Percentiles rank a stretch among this genome's conserved stretches.
These are phyloP conservation scores for Leucosporidium scottii DNA, from an alignment of 768 basidiomycete species.

Conservation along the genomic window DNA sequence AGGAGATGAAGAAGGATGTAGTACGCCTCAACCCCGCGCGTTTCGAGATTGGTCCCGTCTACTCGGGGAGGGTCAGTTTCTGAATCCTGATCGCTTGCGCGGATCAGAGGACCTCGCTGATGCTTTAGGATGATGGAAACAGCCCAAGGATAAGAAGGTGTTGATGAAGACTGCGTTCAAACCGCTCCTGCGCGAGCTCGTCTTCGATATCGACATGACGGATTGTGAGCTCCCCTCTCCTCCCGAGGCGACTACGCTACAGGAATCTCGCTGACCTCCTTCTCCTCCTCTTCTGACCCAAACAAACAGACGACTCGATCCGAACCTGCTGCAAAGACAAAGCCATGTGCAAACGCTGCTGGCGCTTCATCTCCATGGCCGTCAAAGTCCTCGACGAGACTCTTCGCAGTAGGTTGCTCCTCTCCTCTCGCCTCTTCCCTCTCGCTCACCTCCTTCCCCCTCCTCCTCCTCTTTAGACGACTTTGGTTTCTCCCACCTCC, in stretches of 20 bases:
- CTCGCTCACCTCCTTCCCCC: background rate
- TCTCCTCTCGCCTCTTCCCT: background rate
- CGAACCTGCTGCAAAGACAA: conserved; percentile 91
- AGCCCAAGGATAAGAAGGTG: conserved; percentile 87
- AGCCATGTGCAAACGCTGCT: conserved; percentile 84
- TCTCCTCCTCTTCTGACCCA: no score
- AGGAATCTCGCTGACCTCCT: no score
- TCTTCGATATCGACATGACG: conserved; percentile 99
- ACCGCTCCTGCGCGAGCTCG: conserved; percentile 79
- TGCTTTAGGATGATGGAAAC: no score
- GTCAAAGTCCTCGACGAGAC: conserved; percentile 74
- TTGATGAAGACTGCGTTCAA: conserved; percentile 61
- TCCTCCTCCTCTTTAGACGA: conserved; percentile 49
- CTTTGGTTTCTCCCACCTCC: conserved; percentile 79
- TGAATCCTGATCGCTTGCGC: background rate
- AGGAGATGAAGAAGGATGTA: conserved; percentile 88
- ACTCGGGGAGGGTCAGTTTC: conserved; percentile 68
- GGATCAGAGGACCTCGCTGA: background rate
- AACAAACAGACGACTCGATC: conserved; percentile 61
- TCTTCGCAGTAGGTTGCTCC: conserved; percentile 50
- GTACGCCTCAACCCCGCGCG: conserved; percentile 77
- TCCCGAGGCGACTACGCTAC: no score
- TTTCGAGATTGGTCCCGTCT: conserved; percentile 95
- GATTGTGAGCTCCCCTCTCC: conserved; percentile 51
- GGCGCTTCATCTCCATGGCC: conserved; percentile 88